These are phyloP conservation scores for Leccinum glutinopallens DNA, from an alignment of 1,284 basidiomycete genomes.

Conservation along the genomic window DNA sequence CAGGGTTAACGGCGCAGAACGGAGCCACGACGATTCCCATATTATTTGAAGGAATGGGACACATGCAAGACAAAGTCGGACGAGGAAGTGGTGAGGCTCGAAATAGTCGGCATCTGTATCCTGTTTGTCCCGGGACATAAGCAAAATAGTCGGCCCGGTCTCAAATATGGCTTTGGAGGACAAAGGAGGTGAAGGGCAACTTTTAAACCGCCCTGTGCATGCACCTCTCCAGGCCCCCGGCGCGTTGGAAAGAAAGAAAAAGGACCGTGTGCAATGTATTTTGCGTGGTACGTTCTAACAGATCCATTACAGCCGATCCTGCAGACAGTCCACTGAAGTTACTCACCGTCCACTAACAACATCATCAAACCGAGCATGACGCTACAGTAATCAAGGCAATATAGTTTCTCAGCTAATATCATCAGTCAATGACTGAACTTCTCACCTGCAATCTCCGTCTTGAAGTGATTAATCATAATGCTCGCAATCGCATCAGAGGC, in stretches of 20 bases:
- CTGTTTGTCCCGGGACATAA: slow-evolving; percentile 76
- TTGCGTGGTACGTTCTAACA: slow-evolving; percentile 69
- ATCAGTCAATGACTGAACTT: slow-evolving; percentile 14
- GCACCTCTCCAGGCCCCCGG: slow-evolving; percentile 72
- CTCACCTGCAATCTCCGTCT: slow-evolving; percentile 57
- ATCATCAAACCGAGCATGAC: slow-evolving; percentile 77
- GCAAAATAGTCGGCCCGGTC: slow-evolving; percentile 78
- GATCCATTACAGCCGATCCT: slow-evolving; percentile 10
- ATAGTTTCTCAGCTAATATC: slow-evolving; percentile 49
- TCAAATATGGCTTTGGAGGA: slow-evolving; percentile 81
- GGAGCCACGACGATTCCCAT: slow-evolving; percentile 88
- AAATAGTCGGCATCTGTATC: slow-evolving; percentile 79
- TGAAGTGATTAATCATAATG: slow-evolving; percentile 76
- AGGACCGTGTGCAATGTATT: slow-evolving; percentile 84
- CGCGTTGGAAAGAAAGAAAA: slow-evolving; percentile 72
- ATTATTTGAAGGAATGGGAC: slow-evolving; percentile 70
- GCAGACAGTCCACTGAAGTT: not conserved
- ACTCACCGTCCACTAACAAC: slow-evolving; percentile 83
- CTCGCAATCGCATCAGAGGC: slow-evolving; percentile 73
- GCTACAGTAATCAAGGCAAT: slow-evolving; percentile 70
- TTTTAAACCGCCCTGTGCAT: slow-evolving; percentile 82
- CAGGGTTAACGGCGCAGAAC: slow-evolving; percentile 70
- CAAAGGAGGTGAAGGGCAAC: slow-evolving; percentile 80
- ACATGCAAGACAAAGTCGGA: slow-evolving; percentile 74
- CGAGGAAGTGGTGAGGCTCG: slow-evolving; percentile 84